Evolutionary conservation across 75 land plant species (phyloP), one percentile per base, ranked within the genome.

Genomic region (Larix kaempferi): DNA sequence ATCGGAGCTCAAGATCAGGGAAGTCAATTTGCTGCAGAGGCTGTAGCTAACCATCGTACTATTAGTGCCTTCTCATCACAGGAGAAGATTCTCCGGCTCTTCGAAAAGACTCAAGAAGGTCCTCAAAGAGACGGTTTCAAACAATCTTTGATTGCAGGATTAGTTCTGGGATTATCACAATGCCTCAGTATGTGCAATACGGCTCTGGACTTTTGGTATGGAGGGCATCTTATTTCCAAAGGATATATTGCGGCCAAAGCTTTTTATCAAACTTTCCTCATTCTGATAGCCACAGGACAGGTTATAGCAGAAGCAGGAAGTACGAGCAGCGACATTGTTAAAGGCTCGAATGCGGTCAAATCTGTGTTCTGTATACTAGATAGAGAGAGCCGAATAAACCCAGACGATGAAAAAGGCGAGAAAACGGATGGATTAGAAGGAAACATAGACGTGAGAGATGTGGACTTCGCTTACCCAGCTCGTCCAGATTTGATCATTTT

Each of bases 241-340:
- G 87, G 89, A 15, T 33, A 78, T 37, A 86, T 89, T 59, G 25
- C 82, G 1, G 82, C 91, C 29, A 80, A 71, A n/a, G 89, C 84
- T 4, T 49, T 95, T 39, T 88, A 93, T 61, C 79, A 89, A 76
- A 89, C 90, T 5, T 93, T 95, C 83, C 82, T 89, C 82, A 82
- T 95, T 25, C 85, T 95, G 21, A 89, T 95, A 33, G 83, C 90
- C 84, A 93, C 93, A 1, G 98, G 95, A 7, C 78, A 86, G 2
- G 87, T 91, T 80, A 91, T 95, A 23, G 95, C 98, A 35, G 98
- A 95, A 21, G 91, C 95, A 5, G 95, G 91, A 5, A 91, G 86
- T 81, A 87, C 90, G 87, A 95, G 93, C n/a, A 75, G 90, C 1
- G 98, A 93, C 75, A 75, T 93, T 4, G 86, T 91, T 65, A 91